These are phyloP conservation scores for Fusarium ambrosium DNA, from an alignment of 2,329 filamentous ascomycete genomes.

Conservation along the genomic window DNA sequence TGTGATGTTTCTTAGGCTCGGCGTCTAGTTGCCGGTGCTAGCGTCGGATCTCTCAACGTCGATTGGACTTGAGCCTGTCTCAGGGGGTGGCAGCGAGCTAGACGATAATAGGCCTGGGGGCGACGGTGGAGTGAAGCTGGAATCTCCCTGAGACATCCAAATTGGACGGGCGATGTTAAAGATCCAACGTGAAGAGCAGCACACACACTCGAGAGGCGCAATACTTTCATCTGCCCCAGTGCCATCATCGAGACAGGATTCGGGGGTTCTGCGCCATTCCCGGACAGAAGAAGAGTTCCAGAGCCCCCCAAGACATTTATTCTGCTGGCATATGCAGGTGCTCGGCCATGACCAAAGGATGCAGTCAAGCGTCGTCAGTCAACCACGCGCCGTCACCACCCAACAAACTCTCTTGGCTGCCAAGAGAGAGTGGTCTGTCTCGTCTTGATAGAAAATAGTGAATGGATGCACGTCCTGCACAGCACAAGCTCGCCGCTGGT, in stretches of 20 bases:
- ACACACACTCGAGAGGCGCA: slow-evolving; percentile 23
- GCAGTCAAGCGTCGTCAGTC: slow-evolving; percentile 24
- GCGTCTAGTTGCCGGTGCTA: slow-evolving; percentile 41
- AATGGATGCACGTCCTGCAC: not conserved
- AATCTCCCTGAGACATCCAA: slow-evolving; percentile 31
- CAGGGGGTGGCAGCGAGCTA: slow-evolving; percentile 43
- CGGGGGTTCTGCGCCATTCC: slow-evolving; percentile 27
- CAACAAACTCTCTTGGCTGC: slow-evolving; percentile 36
- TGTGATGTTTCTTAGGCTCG: slow-evolving; percentile 22
- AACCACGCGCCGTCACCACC: slow-evolving; percentile 19
- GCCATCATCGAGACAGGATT: slow-evolving; percentile 16
- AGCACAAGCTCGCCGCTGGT: slow-evolving; percentile 18
- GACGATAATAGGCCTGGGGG: slow-evolving; percentile 40
- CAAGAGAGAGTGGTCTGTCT: not conserved
- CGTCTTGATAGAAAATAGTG: not conserved
- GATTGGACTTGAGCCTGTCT: slow-evolving; percentile 44
- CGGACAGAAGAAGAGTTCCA: slow-evolving; percentile 5
- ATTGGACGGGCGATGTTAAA: slow-evolving; percentile 20
- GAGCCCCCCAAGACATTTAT: slow-evolving; percentile 2
- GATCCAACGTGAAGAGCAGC: slow-evolving; percentile 26
- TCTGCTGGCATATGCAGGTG: slow-evolving; percentile 16
- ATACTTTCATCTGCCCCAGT: slow-evolving; percentile 7
- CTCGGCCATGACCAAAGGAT: slow-evolving; percentile 20
- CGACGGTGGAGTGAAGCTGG: slow-evolving; percentile 38
- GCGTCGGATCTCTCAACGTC: slow-evolving; percentile 32